These are phyloP conservation scores for Coemansia sp. DNA, from an alignment of 192 early-diverging fungal species.

Conservation along the genomic window DNA sequence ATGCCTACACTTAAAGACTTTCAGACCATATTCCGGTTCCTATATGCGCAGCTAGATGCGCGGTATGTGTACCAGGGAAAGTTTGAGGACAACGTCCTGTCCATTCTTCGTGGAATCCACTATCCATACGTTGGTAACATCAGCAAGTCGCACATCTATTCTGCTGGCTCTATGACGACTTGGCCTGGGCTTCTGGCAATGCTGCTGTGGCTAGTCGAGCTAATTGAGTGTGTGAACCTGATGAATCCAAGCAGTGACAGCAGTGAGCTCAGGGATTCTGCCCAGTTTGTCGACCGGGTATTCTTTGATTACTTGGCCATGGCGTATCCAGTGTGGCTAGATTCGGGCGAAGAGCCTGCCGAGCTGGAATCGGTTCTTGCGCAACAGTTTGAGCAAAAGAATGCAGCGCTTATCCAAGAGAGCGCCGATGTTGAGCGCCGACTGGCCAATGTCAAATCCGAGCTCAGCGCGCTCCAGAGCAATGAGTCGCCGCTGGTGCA, in stretches of 20 bases:
- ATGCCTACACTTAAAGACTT: constrained; percentile 70
- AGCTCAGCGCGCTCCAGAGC: constrained; percentile 28
- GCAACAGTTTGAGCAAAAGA: constrained; percentile 60
- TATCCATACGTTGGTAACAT: constrained; percentile 53
- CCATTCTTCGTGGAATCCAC: constrained; percentile 56
- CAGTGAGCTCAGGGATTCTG: constrained; percentile 43
- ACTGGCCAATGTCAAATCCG: constrained; percentile 49
- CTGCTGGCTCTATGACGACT: constrained; percentile 63
- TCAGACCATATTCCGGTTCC: constrained; percentile 67
- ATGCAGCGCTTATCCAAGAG: constrained; percentile 54
- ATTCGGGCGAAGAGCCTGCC: constrained; percentile 61
- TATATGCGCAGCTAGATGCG: constrained; percentile 68
- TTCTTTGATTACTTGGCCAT: constrained; percentile 68
- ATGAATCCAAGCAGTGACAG: constrained; percentile 39
- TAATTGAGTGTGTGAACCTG: constrained; percentile 57
- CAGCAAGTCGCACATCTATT: constrained; percentile 64
- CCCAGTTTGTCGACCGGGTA: constrained; percentile 59
- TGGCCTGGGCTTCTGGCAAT: constrained; percentile 65
- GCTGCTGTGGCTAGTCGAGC: constrained; percentile 74
- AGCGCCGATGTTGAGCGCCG: constrained; percentile 53
- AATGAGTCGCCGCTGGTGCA: constrained; percentile 54
- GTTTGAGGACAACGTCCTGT: constrained; percentile 67
- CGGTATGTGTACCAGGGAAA: constrained; percentile 58
- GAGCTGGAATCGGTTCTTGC: constrained; percentile 57
- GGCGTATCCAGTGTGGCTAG: constrained; percentile 63